Evolutionary conservation across 2,329 filamentous ascomycete species (phyloP).

Genomic region (Aureobasidium mangrovei): DNA sequence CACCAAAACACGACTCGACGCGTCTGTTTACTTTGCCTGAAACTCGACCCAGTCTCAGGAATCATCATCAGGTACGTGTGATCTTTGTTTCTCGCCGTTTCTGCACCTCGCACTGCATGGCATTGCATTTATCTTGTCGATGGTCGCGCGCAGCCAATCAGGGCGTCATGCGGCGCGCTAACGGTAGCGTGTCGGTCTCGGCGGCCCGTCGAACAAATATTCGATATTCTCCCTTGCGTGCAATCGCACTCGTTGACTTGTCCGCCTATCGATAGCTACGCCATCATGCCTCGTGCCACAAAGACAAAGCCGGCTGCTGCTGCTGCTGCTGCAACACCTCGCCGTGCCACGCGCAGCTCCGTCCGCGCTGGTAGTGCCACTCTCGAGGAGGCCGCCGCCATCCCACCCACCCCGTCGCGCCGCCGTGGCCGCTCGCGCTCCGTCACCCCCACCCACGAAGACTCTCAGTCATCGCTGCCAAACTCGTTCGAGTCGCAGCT

Average conservation of each 20-base stretch:
- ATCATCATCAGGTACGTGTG: not conserved
- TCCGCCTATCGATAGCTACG: slow-evolving; percentile 2
- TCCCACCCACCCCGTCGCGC: not conserved
- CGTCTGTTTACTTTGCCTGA: not conserved
- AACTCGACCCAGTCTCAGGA: not conserved
- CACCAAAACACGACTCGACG: slow-evolving; percentile 1
- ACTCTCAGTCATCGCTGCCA: not conserved
- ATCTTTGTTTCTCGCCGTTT: not conserved
- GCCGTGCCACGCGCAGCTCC: not conserved
- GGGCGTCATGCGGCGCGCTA: not conserved
- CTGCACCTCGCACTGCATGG: not conserved
- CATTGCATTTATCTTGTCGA: slow-evolving; percentile 6
- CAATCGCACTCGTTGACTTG: slow-evolving; percentile 5
- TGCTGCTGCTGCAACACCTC: not conserved
- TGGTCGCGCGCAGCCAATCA: slow-evolving; percentile 6
- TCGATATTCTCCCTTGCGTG: slow-evolving; percentile 9
- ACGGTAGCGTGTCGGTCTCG: not conserved
- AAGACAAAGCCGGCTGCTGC: not conserved
- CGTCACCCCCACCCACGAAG: not conserved
- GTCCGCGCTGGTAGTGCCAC: slow-evolving; percentile 1
- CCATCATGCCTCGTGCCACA: slow-evolving; percentile 3
- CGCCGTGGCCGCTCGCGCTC: not conserved
- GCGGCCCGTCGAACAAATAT: not conserved
- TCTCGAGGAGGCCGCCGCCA: slow-evolving; percentile 1
- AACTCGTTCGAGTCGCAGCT: not conserved